These are phyloP conservation scores for Arthroderma sp. DNA, from an alignment of 2,329 filamentous ascomycete species.

Conservation along the genomic window DNA sequence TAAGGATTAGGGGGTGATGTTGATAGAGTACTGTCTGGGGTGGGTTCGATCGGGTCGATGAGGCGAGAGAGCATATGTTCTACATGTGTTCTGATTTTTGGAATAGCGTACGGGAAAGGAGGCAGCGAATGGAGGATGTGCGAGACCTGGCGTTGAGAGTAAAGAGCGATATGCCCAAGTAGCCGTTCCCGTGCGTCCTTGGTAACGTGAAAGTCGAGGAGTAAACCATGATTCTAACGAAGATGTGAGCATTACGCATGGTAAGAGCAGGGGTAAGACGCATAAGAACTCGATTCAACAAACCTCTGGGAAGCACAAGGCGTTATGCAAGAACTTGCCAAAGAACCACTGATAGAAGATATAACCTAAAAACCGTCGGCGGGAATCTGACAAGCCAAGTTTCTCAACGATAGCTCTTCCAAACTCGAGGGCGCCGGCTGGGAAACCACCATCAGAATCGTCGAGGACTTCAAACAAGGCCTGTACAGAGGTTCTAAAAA, in stretches of 20 bases:
- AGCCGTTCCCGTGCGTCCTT: constrained; percentile 75
- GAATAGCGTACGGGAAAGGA: constrained; percentile 27
- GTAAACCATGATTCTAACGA: constrained; percentile 45
- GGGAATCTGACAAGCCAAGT: constrained; percentile 55
- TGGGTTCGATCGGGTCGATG: constrained; percentile 2
- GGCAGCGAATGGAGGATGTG: constrained; percentile 58
- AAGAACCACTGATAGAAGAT: constrained; percentile 89
- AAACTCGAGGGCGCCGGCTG: constrained; percentile 70
- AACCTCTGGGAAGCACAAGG: constrained; percentile 82
- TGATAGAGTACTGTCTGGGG: background rate
- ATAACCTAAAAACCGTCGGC: constrained; percentile 66
- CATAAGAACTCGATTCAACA: constrained; percentile 8
- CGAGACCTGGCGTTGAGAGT: constrained; percentile 65
- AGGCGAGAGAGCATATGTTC: constrained; percentile 27
- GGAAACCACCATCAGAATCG: constrained; percentile 76
- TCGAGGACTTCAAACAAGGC: constrained; percentile 77
- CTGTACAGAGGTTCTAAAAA: constrained; percentile 70
- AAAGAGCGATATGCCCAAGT: constrained; percentile 61
- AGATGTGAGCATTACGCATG: background rate
- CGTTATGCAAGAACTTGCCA: constrained; percentile 69
- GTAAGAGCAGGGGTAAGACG: constrained; percentile 13
- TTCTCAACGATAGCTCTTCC: constrained; percentile 72
- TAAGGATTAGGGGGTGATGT: background rate
- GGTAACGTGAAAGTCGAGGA: constrained; percentile 84
- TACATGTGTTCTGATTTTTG: constrained; percentile 25